Percentiles rank a stretch among this genome's conserved stretches.
Conservation (phyloP, 116 monocot species). For the Thalassia testudinum region DNA sequence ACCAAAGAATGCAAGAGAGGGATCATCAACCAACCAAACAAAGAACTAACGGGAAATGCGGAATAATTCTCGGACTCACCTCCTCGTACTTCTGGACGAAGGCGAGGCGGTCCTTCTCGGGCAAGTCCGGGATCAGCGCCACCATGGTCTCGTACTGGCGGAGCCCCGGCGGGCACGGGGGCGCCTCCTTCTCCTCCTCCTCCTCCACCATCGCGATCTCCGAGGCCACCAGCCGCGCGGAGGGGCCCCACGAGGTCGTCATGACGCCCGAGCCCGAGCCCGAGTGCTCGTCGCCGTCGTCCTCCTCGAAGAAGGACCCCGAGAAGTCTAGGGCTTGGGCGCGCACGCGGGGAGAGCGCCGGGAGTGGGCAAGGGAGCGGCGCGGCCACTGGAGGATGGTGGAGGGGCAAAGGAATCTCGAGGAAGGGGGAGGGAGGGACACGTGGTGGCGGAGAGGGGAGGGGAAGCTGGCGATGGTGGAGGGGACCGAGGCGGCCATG, state of each 20-base stretch:
- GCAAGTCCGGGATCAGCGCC: slow-evolving; percentile 84
- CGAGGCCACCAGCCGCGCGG: slow-evolving; percentile 1
- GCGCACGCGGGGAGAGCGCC: too few relatives aligned
- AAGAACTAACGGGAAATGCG: too few relatives aligned
- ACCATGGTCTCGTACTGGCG: slow-evolving; percentile 96
- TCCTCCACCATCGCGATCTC: slow-evolving; percentile 21
- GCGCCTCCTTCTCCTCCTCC: slow-evolving; percentile 66
- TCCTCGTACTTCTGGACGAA: slow-evolving; percentile 84
- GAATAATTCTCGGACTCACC: too few relatives aligned
- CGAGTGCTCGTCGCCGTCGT: too few relatives aligned
- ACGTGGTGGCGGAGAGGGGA: slow-evolving; percentile 6
- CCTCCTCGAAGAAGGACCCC: slow-evolving; percentile 70
- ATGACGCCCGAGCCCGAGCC: slow-evolving; percentile 15
- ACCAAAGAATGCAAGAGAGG: too few relatives aligned
- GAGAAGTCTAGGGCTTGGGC: slow-evolving; percentile 63
- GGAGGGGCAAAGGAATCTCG: not conserved
- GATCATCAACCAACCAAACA: too few relatives aligned
- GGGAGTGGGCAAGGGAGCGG: not conserved
- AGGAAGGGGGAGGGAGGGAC: slow-evolving; percentile 8
- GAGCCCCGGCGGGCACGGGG: slow-evolving; percentile 85
- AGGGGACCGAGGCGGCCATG: not conserved
- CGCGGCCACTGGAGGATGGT: not conserved
- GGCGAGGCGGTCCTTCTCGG: slow-evolving; percentile 76
- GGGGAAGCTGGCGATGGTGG: not conserved
- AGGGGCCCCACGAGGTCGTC: not conserved